phyloP scores from a whole-genome alignment of 1,284 basidiomycete genomes.

The Thelephora terrestris region DNA sequence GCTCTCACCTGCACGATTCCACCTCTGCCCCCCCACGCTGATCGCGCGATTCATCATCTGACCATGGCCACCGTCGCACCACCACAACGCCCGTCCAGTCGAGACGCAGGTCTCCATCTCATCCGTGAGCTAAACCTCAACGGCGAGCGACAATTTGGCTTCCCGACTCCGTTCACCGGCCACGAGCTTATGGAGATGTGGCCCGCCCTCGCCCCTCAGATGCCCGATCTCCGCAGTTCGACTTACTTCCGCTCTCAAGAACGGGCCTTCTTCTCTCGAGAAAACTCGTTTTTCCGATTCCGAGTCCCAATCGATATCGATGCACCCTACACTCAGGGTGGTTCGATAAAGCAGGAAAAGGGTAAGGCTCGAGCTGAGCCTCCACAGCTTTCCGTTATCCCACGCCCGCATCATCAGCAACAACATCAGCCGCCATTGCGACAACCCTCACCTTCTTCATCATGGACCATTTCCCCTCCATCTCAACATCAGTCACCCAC shows the following conservation, averaged over 20 bases:
- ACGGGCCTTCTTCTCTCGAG: conserved; percentile 66
- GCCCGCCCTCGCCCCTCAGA: conserved; percentile 51
- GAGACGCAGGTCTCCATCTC: no score
- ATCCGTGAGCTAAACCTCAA: neutral
- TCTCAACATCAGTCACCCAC: neutral
- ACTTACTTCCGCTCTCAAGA: conserved; percentile 64
- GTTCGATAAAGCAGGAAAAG: conserved; percentile 7
- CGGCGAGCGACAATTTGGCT: conserved; percentile 15
- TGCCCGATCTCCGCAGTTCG: conserved; percentile 50
- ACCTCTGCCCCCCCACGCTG: no score
- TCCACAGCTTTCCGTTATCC: neutral
- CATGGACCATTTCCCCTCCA: neutral
- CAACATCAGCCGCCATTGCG: neutral
- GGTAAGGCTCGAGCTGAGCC: conserved; percentile 4
- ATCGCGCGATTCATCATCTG: neutral
- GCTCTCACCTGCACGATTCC: no score
- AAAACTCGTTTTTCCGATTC: conserved; percentile 62
- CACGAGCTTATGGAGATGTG: conserved; percentile 76
- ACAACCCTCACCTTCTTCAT: neutral
- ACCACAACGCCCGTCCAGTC: neutral
- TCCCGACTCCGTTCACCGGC: conserved; percentile 63
- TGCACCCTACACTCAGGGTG: conserved; percentile 13
- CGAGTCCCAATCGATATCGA: conserved; percentile 60
- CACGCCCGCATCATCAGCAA: no score
- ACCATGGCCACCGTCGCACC: neutral